These are phyloP conservation scores for Peronospora belbahrii DNA, from an alignment of 352 stramenopile species.

Conservation along the genomic window DNA sequence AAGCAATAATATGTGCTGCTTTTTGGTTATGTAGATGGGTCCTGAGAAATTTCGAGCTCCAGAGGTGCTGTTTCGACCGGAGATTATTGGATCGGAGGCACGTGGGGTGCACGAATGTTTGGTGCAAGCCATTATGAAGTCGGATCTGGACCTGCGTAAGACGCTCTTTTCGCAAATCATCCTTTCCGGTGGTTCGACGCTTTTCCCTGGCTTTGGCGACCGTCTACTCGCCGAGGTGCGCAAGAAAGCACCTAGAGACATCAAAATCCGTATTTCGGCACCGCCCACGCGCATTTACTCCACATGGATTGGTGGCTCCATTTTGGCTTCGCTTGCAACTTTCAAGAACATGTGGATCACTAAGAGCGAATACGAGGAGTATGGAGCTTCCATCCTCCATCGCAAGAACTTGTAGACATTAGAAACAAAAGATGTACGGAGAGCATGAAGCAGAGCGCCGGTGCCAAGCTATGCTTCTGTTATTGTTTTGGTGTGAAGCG, in stretches of 20 bases:
- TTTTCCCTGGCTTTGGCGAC: conserved; percentile 93
- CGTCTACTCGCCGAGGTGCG: conserved; percentile 91
- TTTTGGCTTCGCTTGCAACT: conserved; percentile 93
- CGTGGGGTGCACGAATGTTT: conserved; percentile 82
- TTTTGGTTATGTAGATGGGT: conserved; percentile 39
- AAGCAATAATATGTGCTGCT: neutral
- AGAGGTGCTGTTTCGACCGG: conserved; percentile 78
- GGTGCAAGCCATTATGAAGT: conserved; percentile 94
- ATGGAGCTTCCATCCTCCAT: conserved; percentile 94
- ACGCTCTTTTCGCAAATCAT: conserved; percentile 91
- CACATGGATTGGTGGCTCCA: conserved; percentile 96
- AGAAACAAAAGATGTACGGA: neutral
- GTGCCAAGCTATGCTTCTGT: conserved; percentile 10
- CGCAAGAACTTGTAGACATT: conserved; percentile 87
- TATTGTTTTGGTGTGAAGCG: conserved; percentile 25
- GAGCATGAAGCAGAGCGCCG: neutral
- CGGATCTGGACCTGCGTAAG: conserved; percentile 93
- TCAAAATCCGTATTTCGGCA: conserved; percentile 94
- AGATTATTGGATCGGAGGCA: conserved; percentile 74
- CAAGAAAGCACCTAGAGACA: conserved; percentile 84
- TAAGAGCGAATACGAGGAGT: conserved; percentile 97
- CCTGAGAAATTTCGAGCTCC: conserved; percentile 75
- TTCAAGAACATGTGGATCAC: conserved; percentile 99
- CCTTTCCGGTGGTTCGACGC: conserved; percentile 90
- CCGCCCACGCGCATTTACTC: conserved; percentile 93